These are phyloP conservation scores for Suillus americanus DNA, from an alignment of 768 basidiomycete genomes.

Conservation along the genomic window DNA sequence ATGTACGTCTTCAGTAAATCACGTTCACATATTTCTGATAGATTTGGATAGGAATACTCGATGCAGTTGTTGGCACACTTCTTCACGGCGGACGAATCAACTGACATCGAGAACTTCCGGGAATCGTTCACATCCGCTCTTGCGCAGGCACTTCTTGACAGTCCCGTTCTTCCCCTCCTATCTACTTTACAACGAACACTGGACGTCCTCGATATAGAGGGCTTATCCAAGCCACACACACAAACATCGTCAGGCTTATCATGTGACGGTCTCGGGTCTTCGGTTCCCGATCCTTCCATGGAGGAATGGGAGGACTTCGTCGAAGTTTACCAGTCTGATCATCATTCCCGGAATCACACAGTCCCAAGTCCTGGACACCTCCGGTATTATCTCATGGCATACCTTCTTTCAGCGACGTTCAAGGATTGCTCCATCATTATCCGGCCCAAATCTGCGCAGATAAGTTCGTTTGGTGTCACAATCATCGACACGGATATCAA, in stretches of 20 bases:
- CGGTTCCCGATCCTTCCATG: conserved; percentile 51
- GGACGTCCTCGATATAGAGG: conserved; percentile 85
- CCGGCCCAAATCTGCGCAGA: conserved; percentile 19
- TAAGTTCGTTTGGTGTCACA: conserved; percentile 23
- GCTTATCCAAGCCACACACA: conserved; percentile 49
- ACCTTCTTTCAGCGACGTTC: conserved; percentile 88
- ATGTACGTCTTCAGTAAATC: conserved; percentile 42
- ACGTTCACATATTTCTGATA: background rate
- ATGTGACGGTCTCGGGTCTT: conserved; percentile 26
- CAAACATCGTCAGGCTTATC: conserved; percentile 14
- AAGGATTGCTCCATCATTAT: conserved; percentile 91
- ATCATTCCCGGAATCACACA: conserved; percentile 35
- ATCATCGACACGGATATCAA: conserved; percentile 91
- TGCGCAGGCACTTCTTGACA: conserved; percentile 45
- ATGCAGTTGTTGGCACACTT: conserved; percentile 8
- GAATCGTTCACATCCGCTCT: conserved; percentile 53
- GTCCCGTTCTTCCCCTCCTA: conserved; percentile 54
- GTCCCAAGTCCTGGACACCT: conserved; percentile 44
- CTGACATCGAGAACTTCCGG: conserved; percentile 35
- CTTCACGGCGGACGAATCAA: conserved; percentile 12
- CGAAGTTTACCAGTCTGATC: conserved; percentile 45
- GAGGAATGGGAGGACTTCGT: conserved; percentile 69
- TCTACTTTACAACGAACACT: conserved; percentile 69
- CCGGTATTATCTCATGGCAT: conserved; percentile 67
- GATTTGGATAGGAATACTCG: background rate